A percentile compares a stretch with the other conserved stretches of the same genome.
These are phyloP conservation scores for Daedaleopsis sinensis DNA, from an alignment of 768 basidiomycete species.

Conservation along the genomic window DNA sequence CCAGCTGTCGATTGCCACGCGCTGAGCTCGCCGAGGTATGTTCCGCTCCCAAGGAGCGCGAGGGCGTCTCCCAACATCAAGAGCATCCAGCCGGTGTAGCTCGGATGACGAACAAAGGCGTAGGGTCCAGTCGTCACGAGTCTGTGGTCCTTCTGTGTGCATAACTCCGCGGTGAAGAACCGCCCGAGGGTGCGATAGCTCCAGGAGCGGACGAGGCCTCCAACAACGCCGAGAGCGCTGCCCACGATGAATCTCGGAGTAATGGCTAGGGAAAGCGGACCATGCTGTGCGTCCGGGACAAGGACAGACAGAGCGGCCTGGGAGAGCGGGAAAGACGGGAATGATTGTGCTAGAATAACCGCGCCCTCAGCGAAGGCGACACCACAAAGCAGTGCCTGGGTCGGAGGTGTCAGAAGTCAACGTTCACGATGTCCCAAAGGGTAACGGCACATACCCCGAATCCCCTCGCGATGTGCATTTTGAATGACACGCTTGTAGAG, in stretches of 20 bases:
- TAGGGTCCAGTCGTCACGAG: conserved; percentile 14
- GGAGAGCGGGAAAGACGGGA: neutral
- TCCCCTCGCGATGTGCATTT: too few species aligned
- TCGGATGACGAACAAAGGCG: conserved; percentile 10
- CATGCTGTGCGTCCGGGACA: neutral
- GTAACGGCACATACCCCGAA: too few species aligned
- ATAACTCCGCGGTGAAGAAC: conserved; percentile 9
- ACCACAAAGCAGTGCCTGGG: neutral
- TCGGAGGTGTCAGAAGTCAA: too few species aligned
- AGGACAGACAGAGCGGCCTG: neutral
- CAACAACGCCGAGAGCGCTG: neutral
- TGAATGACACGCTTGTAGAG: too few species aligned
- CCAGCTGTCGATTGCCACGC: neutral
- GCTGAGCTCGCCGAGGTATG: neutral
- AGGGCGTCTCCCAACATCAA: neutral
- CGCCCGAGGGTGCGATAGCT: conserved; percentile 8
- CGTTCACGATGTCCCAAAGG: too few species aligned
- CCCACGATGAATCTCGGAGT: conserved; percentile 2
- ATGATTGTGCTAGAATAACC: neutral
- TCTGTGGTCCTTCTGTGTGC: neutral
- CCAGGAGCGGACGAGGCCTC: neutral
- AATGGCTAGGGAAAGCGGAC: neutral
- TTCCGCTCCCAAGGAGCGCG: too few species aligned
- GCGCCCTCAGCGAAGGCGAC: neutral
- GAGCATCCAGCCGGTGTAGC: neutral